Base-by-base conservation (phyloP, 2,329 filamentous ascomycete genomes). In the Polychaeton citri region DNA sequence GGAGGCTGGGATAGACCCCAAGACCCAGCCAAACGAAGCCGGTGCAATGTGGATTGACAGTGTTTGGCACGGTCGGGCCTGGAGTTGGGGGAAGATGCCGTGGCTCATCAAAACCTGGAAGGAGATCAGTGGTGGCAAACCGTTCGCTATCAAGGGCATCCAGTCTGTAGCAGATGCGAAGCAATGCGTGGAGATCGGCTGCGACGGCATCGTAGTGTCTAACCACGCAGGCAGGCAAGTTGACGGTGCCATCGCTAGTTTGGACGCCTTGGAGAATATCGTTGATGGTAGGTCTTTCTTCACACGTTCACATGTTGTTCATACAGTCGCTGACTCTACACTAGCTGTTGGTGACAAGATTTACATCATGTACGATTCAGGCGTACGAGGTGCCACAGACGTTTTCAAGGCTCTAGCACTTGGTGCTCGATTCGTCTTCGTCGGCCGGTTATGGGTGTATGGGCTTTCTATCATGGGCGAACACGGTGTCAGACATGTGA, bases 161-260 rank as follows among this genome's bases (percentile, higher is more conserved):
- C 77, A 83, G 59, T 72, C 69, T 10, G 69, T 72, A 0, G 62
- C 64, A 28, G 80, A 85, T 53, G 79, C 79, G 10, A 61, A 65
- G 35, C 65, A 62, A 44, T 74, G 74, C 2, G 65, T 76, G 21
- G 66, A 78, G 35, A 49, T 66, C 9, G 77, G 75, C 0, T 70
- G 72, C 3, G 72, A 83, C 44, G 79, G 74, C 0, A 79, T 85
- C 33, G 67, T 84, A 1, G 62, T 84, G 2, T 73, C 68, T 10
- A 85, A 85, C 45, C 80, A 85, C 51, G 80, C 79, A 2, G 79
- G 79, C 0, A 57, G 79, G 15, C 72, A 78, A 53, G 69, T 77
- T 2, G 74, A 77, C 44, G 73, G 73, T 0, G 72, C 73, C 2
- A 61, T 72, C 38, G 72, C 66, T 9, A 72, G 66, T 47, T 52